Base-by-base conservation (phyloP, 129 eudicot species). In the Flaveria linearis region DNA sequence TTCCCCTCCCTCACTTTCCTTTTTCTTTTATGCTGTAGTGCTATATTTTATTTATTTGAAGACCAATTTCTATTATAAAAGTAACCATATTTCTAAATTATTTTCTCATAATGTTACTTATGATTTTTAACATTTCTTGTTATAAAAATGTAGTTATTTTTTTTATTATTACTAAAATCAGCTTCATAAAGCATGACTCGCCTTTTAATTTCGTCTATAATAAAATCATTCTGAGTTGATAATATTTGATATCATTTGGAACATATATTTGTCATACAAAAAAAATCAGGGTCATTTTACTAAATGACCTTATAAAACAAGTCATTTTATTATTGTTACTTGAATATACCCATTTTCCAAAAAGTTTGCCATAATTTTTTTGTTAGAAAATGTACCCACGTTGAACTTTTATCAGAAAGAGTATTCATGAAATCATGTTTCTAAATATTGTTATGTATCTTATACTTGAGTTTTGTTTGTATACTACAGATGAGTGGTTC, bases 401-500 rank as follows among this genome's bases (percentile, higher is more conserved):
- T 60, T 26, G 4, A 60, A 17, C 26, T 28, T 60, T 25, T 15
- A 58, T 10, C 36, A 58, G 65, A 22, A 23, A 22, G 22, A 23
- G 16, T 58, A 22, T 58, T 57, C 65, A 58, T 22, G 23, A 10
- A 61, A 61, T 17, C 26, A 55, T 55, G 3, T 4, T 18, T 55
- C 12, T 47, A 14, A 17, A 36, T 28, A 41, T 46, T 18, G 41
- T 11, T 30, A 23, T 62, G 17, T 23, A 16, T 26, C 12, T 15
- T 45, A 9, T 60, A 69, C 66, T n/a, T 20, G 42, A 15, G 33
- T 46, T 51, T 71, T 42, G 72, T 22, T 23, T 82, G 45, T 15
- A 51, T 67, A 58, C 46, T 63, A 47, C 80, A 93, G 98, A 91
- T 93, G 98, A 93, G 98, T 86, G 98, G 98, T 78, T 88, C 94